phyloP scores from a whole-genome alignment of 2,329 filamentous ascomycete genomes.

The Paecilomyces niveus region DNA sequence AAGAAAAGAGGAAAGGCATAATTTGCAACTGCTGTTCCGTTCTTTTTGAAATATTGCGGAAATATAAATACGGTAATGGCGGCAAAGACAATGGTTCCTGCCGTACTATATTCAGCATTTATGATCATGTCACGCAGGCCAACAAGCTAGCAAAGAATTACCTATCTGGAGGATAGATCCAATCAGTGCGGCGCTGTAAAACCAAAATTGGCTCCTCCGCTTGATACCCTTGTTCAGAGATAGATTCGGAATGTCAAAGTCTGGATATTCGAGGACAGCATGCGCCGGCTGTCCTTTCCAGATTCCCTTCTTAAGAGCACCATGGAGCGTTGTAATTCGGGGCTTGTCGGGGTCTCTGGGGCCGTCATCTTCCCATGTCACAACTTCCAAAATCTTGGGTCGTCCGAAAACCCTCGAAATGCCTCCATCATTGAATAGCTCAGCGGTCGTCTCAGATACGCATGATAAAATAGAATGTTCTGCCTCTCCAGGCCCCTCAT shows the following conservation, averaged over 20 bases:
- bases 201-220: conserved; percentile 20
- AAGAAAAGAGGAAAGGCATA: conserved; percentile 30
- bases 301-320: conserved; percentile 14
- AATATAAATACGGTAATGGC: conserved; percentile 22
- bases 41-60: conserved; percentile 17
- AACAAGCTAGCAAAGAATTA: conserved; percentile 5
- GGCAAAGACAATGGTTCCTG: conserved; percentile 22
- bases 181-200: conserved; percentile 19
- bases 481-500: conserved; percentile 34
- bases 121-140: neutral
- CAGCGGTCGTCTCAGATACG: conserved; percentile 39
- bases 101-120: neutral
- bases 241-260: conserved; percentile 26
- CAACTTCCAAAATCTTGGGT: conserved; percentile 27
- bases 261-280: conserved; percentile 5
- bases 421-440: conserved; percentile 38
- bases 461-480: conserved; percentile 42
- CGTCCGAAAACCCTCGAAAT: conserved; percentile 31
- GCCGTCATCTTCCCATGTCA: conserved; percentile 39
- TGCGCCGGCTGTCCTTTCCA: conserved; percentile 13
- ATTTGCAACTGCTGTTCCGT: conserved; percentile 14
- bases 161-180: conserved; percentile 22
- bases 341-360: conserved; percentile 15
- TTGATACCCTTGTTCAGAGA: conserved; percentile 31
- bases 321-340: conserved; percentile 17